These are phyloP conservation scores for Malus sieversii DNA, from an alignment of 306 rosid genomes.

Conservation along the genomic window DNA sequence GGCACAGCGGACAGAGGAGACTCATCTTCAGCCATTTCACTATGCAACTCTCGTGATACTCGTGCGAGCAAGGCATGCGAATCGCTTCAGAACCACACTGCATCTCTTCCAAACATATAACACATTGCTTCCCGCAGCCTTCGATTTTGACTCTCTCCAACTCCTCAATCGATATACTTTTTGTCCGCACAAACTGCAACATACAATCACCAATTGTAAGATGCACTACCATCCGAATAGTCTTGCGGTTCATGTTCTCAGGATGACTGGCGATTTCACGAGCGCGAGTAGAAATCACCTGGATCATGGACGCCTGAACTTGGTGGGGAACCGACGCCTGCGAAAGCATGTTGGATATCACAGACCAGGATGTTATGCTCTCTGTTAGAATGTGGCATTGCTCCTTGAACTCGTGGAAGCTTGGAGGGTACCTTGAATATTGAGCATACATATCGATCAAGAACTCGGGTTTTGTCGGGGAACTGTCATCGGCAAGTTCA, in stretches of 20 bases:
- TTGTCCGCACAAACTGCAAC: neutral
- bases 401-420: neutral
- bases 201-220: neutral
- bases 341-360: constrained; percentile 17
- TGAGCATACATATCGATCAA: neutral
- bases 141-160: constrained; percentile 8
- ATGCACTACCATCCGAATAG: neutral
- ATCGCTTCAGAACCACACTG: neutral
- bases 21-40: constrained; percentile 22
- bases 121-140: constrained; percentile 5
- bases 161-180: neutral
- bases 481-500: neutral
- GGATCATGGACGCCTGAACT: constrained; percentile 19
- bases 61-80: constrained; percentile 24
- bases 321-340: constrained; percentile 9
- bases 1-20: constrained; percentile 20
- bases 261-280: constrained; percentile 8
- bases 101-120: constrained; percentile 28
- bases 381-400: neutral
- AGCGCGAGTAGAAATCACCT: neutral
- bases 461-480: neutral
- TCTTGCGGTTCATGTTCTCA: neutral
- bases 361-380: neutral
- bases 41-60: constrained; percentile 22
- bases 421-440: neutral